Evolutionary conservation across 2,329 filamentous ascomycete species (phyloP).

Genomic region (Aspergillus felis): DNA sequence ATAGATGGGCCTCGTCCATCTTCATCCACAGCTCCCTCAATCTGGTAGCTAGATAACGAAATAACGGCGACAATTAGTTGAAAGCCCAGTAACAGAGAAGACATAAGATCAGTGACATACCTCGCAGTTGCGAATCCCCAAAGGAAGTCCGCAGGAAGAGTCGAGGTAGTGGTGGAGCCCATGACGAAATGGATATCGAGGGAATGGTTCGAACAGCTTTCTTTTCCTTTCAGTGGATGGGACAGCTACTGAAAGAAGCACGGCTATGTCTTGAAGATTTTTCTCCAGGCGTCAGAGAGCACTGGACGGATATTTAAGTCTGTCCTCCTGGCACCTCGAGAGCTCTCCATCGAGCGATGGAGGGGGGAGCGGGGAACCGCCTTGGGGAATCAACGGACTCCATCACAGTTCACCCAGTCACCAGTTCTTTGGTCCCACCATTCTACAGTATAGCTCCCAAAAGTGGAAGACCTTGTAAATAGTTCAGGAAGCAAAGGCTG

Average conservation of each 20-base stretch:
- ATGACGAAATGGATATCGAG: conserved; percentile 13
- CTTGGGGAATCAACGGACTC: background rate
- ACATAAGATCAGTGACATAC: conserved; percentile 37
- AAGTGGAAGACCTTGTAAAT: background rate
- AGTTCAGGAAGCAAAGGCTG: background rate
- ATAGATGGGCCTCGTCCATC: conserved; percentile 80
- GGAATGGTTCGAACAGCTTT: background rate
- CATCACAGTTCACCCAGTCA: background rate
- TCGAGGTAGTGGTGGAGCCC: conserved; percentile 25
- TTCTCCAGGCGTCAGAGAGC: background rate
- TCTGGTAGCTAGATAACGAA: conserved; percentile 67
- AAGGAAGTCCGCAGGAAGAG: conserved; percentile 64
- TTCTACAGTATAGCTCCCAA: background rate
- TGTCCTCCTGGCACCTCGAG: background rate
- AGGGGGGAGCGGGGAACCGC: conserved; percentile 8
- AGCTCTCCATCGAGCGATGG: conserved; percentile 3
- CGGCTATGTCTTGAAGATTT: too few relatives aligned
- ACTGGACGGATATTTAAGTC: background rate
- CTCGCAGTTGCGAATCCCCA: conserved; percentile 79
- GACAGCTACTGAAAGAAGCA: background rate
- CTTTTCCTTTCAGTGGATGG: background rate
- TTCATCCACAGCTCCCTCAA: conserved; percentile 70
- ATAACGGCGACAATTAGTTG: background rate
- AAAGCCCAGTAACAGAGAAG: background rate
- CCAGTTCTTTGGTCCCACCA: conserved; percentile 4